These are phyloP conservation scores for Phytopythium boreale DNA, from an alignment of 352 stramenopile genomes.

Conservation along the genomic window DNA sequence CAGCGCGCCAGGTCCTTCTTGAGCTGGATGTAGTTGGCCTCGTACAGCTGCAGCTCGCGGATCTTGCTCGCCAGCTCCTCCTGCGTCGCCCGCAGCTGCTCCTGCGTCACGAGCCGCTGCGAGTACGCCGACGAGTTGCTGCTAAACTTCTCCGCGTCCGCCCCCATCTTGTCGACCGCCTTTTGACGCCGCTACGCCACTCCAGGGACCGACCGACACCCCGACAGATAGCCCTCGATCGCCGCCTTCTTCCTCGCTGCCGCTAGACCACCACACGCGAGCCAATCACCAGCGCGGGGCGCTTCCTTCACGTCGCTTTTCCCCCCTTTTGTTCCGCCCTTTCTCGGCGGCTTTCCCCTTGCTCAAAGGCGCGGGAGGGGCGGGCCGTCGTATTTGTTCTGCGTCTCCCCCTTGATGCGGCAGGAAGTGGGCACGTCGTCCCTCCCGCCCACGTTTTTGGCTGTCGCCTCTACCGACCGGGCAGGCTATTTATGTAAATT, in stretches of 20 bases:
- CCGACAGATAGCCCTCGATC: not conserved
- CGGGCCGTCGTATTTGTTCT: not conserved
- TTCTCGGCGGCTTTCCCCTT: too few relatives aligned
- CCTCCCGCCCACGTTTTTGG: not conserved
- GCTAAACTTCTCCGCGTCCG: constrained; percentile 31
- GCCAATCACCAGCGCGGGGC: not conserved
- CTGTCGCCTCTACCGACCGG: not conserved
- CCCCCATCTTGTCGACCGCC: constrained; percentile 8
- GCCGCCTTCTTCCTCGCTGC: too few relatives aligned
- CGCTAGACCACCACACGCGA: not conserved
- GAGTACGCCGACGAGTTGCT: constrained; percentile 69
- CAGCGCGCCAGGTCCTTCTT: constrained; percentile 78
- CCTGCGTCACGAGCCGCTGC: constrained; percentile 53
- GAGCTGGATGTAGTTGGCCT: constrained; percentile 70
- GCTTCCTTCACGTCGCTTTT: not conserved
- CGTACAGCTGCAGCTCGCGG: constrained; percentile 79
- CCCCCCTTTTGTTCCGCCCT: not conserved
- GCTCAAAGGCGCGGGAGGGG: not conserved
- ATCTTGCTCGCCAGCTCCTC: constrained; percentile 79
- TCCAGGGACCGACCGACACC: not conserved
- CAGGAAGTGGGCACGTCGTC: not conserved
- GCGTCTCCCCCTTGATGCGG: not conserved
- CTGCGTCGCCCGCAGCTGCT: constrained; percentile 71
- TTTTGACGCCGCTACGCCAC: not conserved
- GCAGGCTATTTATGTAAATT: not conserved